Conservation (phyloP, 1,284 basidiomycete genomes). For the Ustilago tritici region DNA sequence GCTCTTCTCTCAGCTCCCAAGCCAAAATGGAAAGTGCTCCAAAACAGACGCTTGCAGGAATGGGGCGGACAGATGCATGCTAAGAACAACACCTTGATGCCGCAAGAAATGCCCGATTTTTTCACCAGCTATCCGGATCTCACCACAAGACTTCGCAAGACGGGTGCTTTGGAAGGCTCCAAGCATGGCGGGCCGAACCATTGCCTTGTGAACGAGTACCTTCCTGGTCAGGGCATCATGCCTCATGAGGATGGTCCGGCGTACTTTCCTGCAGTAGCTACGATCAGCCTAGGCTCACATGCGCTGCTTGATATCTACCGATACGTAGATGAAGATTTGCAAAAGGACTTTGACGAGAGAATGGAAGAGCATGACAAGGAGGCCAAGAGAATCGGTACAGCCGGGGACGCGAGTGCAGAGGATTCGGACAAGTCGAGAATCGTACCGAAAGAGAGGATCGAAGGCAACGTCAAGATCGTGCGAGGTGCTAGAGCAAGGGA, state of each 20-base stretch:
- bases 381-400: neutral
- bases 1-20: constrained; percentile 82
- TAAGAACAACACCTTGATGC: constrained; percentile 75
- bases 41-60: constrained; percentile 72
- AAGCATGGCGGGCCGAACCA: constrained; percentile 82
- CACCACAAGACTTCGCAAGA: constrained; percentile 75
- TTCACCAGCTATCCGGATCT: constrained; percentile 77
- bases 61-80: constrained; percentile 76
- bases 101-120: constrained; percentile 77
- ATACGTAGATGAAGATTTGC: constrained; percentile 72
- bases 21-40: constrained; percentile 85
- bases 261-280: constrained; percentile 88
- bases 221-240: constrained; percentile 86
- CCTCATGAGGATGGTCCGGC: constrained; percentile 92
- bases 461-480: constrained; percentile 50
- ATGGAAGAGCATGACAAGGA: constrained; percentile 42
- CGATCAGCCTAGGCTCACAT: constrained; percentile 86
- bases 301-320: constrained; percentile 86
- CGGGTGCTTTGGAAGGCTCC: constrained; percentile 76
- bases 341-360: constrained; percentile 39
- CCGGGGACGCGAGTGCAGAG: neutral
- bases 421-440: constrained; percentile 23
- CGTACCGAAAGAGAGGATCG: constrained; percentile 42
- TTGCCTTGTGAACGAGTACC: constrained; percentile 77
- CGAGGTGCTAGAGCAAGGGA: constrained; percentile 55